Conservation (phyloP, 345 rosid genomes). For the Arabidopsis suecica region DNA sequence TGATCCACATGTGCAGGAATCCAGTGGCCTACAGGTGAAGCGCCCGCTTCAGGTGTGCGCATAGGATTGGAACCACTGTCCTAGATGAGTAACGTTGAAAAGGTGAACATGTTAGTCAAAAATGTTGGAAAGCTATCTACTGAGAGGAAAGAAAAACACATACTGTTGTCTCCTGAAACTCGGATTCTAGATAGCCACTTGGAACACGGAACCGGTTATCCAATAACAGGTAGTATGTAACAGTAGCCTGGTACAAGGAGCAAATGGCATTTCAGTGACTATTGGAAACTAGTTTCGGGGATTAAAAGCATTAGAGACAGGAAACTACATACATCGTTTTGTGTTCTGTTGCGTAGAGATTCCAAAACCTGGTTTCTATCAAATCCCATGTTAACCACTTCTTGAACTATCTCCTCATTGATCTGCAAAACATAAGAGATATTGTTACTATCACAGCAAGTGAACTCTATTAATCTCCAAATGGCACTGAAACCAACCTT, state of each 20-base stretch:
- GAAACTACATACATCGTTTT: slow-evolving; percentile 64
- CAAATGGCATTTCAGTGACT: slow-evolving; percentile 29
- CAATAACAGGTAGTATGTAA: slow-evolving; percentile 83
- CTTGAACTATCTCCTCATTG: slow-evolving; percentile 86
- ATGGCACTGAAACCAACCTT: slow-evolving; percentile 54
- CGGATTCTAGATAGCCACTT: slow-evolving; percentile 80
- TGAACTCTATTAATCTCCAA: not conserved
- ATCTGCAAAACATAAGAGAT: slow-evolving; percentile 56
- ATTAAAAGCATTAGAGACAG: slow-evolving; percentile 8
- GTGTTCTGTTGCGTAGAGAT: slow-evolving; percentile 78
- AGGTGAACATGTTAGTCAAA: slow-evolving; percentile 12
- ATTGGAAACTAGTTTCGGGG: slow-evolving; percentile 13
- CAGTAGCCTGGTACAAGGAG: slow-evolving; percentile 76
- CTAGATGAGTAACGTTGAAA: slow-evolving; percentile 45
- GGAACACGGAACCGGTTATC: slow-evolving; percentile 80
- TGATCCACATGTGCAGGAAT: slow-evolving; percentile 71
- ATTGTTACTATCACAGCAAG: slow-evolving; percentile 18
- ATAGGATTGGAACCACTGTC: slow-evolving; percentile 66
- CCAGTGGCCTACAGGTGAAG: slow-evolving; percentile 66
- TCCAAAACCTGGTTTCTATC: slow-evolving; percentile 71
- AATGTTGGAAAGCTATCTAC: not conserved
- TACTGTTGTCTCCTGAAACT: slow-evolving; percentile 78
- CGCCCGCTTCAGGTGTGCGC: slow-evolving; percentile 63
- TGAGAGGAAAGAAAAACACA: slow-evolving; percentile 30
- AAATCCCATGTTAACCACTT: slow-evolving; percentile 77